Evolutionary conservation across 1,139 yeast species (phyloP).

Genomic region (Sugiyamaella xylanicola): DNA sequence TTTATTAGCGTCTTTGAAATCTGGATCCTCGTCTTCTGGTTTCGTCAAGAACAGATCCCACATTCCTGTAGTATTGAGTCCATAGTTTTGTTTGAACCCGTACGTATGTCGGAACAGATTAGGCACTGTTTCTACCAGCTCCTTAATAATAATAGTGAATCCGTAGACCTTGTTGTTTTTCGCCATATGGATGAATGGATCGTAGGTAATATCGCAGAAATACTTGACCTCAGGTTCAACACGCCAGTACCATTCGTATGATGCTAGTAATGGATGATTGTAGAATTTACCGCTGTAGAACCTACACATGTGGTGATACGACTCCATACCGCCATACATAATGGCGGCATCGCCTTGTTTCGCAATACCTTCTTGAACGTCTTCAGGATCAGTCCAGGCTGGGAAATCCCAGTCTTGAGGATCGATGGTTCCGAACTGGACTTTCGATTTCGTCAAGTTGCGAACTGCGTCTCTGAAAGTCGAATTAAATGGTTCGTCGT

Average conservation of each 20-base stretch:
- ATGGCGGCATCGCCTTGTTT: constrained; percentile 79
- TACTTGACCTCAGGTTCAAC: constrained; percentile 90
- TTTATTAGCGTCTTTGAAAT: constrained; percentile 22
- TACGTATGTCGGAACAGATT: constrained; percentile 72
- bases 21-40: constrained; percentile 29
- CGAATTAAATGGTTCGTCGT: constrained; percentile 70
- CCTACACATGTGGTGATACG: constrained; percentile 72
- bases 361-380: constrained; percentile 56
- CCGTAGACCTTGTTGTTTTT: constrained; percentile 73
- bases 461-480: constrained; percentile 58
- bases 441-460: constrained; percentile 56
- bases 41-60: constrained; percentile 43
- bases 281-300: constrained; percentile 79
- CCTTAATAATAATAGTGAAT: constrained; percentile 74
- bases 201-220: constrained; percentile 87
- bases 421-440: constrained; percentile 64
- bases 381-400: constrained; percentile 41
- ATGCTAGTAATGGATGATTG: constrained; percentile 62
- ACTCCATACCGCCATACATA: constrained; percentile 75
- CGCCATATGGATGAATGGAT: constrained; percentile 84
- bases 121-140: constrained; percentile 77
- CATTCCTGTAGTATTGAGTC: constrained; percentile 53
- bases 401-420: constrained; percentile 61
- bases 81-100: constrained; percentile 55
- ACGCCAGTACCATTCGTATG: constrained; percentile 90